Evolutionary conservation across 2,329 filamentous ascomycete genomes (phyloP).

Genomic region (Sporothrix luriei): DNA sequence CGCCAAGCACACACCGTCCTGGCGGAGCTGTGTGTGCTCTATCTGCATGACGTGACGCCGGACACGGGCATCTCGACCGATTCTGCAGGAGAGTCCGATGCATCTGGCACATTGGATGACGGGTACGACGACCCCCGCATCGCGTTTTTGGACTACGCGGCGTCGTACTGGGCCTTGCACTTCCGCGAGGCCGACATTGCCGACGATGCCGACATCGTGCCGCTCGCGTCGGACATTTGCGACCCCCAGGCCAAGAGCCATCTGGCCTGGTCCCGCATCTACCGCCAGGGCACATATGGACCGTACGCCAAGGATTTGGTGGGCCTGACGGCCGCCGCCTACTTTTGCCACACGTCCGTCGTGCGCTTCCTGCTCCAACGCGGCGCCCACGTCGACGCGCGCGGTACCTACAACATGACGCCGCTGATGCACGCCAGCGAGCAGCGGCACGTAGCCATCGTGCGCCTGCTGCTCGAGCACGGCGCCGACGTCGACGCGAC

Average conservation of each 20-base stretch:
- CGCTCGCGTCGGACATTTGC: not conserved
- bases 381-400: not conserved
- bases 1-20: constrained; percentile 37
- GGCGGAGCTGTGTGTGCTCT: constrained; percentile 36
- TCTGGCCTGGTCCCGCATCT: not conserved
- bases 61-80: not conserved
- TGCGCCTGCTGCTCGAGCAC: not conserved
- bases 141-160: not conserved
- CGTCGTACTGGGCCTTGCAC: constrained; percentile 30
- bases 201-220: not conserved
- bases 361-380: constrained; percentile 23
- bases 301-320: not conserved
- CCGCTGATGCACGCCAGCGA: not conserved
- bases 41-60: constrained; percentile 29
- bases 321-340: not conserved
- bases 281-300: not conserved
- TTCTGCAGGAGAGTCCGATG: not conserved
- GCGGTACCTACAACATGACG: not conserved
- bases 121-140: no score
- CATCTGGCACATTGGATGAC: no score
- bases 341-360: constrained; percentile 32
- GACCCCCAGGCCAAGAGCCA: not conserved
- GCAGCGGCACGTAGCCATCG: constrained; percentile 32
- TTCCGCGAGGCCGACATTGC: not conserved
- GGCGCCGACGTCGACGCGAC: not conserved